Conservation (phyloP, 2,329 filamentous ascomycete species). For the Pseudogymnoascus sp. region DNA sequence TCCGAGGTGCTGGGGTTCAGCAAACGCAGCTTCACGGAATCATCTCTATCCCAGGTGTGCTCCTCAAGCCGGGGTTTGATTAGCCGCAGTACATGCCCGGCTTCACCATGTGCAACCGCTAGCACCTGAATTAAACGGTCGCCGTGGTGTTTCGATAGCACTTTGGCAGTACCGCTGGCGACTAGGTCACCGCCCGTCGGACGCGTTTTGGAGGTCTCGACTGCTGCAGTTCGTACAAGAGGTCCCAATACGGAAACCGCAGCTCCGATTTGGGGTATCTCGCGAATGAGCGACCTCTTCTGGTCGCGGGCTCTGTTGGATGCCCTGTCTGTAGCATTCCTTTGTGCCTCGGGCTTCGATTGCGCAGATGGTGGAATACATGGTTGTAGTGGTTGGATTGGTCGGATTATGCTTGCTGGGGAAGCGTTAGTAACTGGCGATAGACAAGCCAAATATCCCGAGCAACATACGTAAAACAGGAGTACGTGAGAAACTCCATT, state of each 20-base stretch:
- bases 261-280: neutral
- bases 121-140: slow-evolving; percentile 16
- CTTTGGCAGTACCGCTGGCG: neutral
- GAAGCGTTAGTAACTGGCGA: slow-evolving; percentile 10
- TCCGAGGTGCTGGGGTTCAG: slow-evolving; percentile 18
- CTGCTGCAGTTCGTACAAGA: neutral
- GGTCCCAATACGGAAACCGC: neutral
- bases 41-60: slow-evolving; percentile 22
- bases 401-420: slow-evolving; percentile 20
- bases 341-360: slow-evolving; percentile 9
- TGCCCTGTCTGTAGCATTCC: neutral
- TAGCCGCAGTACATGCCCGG: slow-evolving; percentile 24
- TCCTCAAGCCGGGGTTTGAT: slow-evolving; percentile 21
- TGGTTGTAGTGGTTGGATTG: slow-evolving; percentile 22
- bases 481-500: slow-evolving; percentile 26
- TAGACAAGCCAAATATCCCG: neutral
- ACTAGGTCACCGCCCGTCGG: neutral
- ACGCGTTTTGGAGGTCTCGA: neutral
- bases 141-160: neutral
- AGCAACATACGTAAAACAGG: slow-evolving; percentile 15
- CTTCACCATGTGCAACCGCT: slow-evolving; percentile 23
- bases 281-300: neutral
- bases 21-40: slow-evolving; percentile 17
- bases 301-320: neutral
- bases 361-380: slow-evolving; percentile 20